These are phyloP conservation scores for Cryptosporidium andersoni DNA, from an alignment of 169 alveolate genomes.

Conservation along the genomic window DNA sequence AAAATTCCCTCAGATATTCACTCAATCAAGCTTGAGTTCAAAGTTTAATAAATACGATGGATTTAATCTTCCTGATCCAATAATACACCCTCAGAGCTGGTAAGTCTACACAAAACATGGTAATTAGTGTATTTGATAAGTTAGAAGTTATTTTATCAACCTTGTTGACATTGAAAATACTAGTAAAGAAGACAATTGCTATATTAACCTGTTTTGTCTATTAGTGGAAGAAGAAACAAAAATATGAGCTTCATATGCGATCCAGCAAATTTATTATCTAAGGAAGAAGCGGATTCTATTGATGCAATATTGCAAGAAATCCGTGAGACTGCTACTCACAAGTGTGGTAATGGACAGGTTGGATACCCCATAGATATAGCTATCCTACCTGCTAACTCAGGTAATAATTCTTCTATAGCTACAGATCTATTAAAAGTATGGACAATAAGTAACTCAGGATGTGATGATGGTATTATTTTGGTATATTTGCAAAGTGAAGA, in stretches of 20 bases:
- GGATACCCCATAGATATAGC: constrained; percentile 64
- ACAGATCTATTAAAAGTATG: constrained; percentile 37
- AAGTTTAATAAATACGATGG: too few species aligned
- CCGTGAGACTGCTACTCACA: background rate
- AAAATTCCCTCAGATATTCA: too few species aligned
- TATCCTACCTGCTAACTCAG: constrained; percentile 27
- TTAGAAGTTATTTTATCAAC: background rate
- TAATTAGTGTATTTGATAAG: background rate
- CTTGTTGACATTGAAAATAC: background rate
- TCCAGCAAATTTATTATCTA: constrained; percentile 25
- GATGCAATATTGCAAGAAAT: constrained; percentile 55
- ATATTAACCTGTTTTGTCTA: background rate
- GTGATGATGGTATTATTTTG: constrained; percentile 32
- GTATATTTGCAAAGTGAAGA: constrained; percentile 53
- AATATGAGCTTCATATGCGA: constrained; percentile 24
- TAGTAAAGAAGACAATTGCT: background rate
- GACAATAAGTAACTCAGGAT: constrained; percentile 22
- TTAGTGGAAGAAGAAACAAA: constrained; percentile 60
- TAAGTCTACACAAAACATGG: too few species aligned
- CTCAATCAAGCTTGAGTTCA: too few species aligned
- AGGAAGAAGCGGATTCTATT: constrained; percentile 62
- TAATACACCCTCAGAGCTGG: too few species aligned
- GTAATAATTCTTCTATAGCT: constrained; percentile 50
- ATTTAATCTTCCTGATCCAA: too few species aligned
- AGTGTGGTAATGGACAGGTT: constrained; percentile 31